Percentiles rank a stretch among this genome's conserved stretches.
phyloP scores from a whole-genome alignment of 2,329 filamentous ascomycete species.

The Phialocephala sp. region DNA sequence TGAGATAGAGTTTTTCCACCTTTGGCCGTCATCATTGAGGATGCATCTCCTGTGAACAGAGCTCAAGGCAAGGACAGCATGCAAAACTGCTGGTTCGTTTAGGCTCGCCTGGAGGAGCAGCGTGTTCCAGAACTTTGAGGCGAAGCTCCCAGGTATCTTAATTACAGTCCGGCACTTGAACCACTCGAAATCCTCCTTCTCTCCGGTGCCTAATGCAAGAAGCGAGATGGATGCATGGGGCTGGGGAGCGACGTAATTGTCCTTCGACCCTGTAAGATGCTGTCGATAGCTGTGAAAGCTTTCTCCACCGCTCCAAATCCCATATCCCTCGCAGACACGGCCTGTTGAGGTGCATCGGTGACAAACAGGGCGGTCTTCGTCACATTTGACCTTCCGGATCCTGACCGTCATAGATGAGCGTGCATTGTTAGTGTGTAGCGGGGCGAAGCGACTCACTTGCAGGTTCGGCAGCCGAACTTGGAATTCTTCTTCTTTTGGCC shows the following conservation, averaged over 20 bases:
- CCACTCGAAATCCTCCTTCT: conserved; percentile 48
- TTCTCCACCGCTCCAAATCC: conserved; percentile 42
- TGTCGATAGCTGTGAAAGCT: not conserved
- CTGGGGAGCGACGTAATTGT: conserved; percentile 17
- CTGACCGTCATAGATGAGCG: conserved; percentile 36
- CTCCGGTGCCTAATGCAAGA: conserved; percentile 47
- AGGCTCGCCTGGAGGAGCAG: conserved; percentile 46
- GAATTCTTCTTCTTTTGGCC: too few species aligned
- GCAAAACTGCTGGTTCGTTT: conserved; percentile 44
- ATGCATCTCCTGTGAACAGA: conserved; percentile 48
- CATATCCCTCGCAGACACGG: conserved; percentile 38
- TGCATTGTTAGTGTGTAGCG: conserved; percentile 42
- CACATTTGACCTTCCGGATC: conserved; percentile 37
- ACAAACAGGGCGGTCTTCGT: conserved; percentile 35
- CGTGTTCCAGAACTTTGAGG: conserved; percentile 45
- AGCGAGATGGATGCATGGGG: conserved; percentile 44
- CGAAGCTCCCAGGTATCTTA: conserved; percentile 46
- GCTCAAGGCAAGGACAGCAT: conserved; percentile 48
- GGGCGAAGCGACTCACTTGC: conserved; percentile 44
- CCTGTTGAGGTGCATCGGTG: conserved; percentile 31
- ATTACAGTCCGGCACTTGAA: conserved; percentile 55
- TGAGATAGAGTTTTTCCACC: conserved; percentile 12
- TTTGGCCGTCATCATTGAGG: conserved; percentile 14
- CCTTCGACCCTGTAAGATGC: conserved; percentile 20
- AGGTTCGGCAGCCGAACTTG: conserved; percentile 50